Evolutionary conservation across 768 basidiomycete genomes (phyloP).

Genomic region (Podaxis sp.): DNA sequence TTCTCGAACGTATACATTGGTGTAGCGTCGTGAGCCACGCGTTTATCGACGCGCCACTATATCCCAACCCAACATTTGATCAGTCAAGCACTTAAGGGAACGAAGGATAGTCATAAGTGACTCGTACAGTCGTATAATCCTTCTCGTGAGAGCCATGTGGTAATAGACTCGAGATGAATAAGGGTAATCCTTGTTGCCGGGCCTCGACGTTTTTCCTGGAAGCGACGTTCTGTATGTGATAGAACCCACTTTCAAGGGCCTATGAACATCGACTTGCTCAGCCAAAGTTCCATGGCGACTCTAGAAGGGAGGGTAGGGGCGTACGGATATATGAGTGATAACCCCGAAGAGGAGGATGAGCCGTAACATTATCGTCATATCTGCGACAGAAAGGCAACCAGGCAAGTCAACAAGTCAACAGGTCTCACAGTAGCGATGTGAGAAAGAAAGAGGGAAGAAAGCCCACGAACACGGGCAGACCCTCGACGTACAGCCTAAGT

Average conservation of each 20-base stretch:
- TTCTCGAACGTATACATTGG: background rate
- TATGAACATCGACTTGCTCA: background rate
- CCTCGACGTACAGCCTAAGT: background rate
- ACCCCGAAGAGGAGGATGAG: background rate
- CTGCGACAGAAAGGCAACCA: background rate
- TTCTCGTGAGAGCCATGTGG: background rate
- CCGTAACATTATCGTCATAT: background rate
- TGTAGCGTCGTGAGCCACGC: background rate
- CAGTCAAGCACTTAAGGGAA: background rate
- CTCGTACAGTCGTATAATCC: background rate
- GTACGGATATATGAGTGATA: background rate
- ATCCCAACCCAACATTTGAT: background rate
- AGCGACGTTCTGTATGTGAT: constrained; percentile 2
- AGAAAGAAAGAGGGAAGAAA: background rate
- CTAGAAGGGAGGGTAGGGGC: background rate
- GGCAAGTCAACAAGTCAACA: background rate
- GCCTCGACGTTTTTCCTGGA: background rate
- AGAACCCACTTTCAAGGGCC: constrained; percentile 3
- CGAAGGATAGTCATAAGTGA: background rate
- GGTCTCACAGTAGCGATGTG: background rate
- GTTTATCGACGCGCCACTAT: constrained; percentile 7
- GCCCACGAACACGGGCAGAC: background rate
- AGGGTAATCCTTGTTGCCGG: background rate
- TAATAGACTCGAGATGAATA: background rate
- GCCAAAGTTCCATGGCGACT: background rate